Conservation (phyloP, 768 basidiomycete species). For the Pholiota microspora region DNA sequence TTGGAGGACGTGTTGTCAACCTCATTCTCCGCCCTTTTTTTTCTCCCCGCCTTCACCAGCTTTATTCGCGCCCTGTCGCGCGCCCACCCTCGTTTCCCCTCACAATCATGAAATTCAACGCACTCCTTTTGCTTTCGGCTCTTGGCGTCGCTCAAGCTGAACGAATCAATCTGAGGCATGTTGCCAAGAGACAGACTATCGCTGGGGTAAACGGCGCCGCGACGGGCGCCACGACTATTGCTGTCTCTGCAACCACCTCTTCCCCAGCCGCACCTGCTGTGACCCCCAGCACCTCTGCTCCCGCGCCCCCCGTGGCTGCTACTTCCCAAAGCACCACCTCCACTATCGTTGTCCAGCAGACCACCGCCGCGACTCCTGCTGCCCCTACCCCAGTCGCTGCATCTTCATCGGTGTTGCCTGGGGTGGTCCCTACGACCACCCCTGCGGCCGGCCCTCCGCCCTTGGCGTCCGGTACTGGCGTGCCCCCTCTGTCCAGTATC, state of each 20-base stretch:
- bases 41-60: conserved; percentile 19
- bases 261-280: conserved; percentile 11
- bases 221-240: neutral
- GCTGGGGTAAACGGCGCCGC: neutral
- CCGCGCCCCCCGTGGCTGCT: conserved; percentile 8
- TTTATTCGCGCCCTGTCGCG: conserved; percentile 11
- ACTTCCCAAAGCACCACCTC: conserved; percentile 7
- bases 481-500: conserved; percentile 59
- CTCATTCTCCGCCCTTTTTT: conserved; percentile 19
- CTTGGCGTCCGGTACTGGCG: conserved; percentile 39
- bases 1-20: neutral
- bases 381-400: conserved; percentile 11
- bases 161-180: conserved; percentile 32
- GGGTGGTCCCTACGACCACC: conserved; percentile 13
- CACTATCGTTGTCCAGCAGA: conserved; percentile 9
- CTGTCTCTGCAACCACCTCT: neutral
- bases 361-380: conserved; percentile 6
- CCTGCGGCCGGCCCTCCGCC: conserved; percentile 35
- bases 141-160: conserved; percentile 36
- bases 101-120: conserved; percentile 42
- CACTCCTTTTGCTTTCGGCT: conserved; percentile 44
- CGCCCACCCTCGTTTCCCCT: conserved; percentile 21
- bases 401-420: conserved; percentile 5
- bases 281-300: conserved; percentile 15
- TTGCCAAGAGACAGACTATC: conserved; percentile 39